phyloP scores from a whole-genome alignment of 2,329 filamentous ascomycete species.

The Paracoccidioides brasiliensis region DNA sequence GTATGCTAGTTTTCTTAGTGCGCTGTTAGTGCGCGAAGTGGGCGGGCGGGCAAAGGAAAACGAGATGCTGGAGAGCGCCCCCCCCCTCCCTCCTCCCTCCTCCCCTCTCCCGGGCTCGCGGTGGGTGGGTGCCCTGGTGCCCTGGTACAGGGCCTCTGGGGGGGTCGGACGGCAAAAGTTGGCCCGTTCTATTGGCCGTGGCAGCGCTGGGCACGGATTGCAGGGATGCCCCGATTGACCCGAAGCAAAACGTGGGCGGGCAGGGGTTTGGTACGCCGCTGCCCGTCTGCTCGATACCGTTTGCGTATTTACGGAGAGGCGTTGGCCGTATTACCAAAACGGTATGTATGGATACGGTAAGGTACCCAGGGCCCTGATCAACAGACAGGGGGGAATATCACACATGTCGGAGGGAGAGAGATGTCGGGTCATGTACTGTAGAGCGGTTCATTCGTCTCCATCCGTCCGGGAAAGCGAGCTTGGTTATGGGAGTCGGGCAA shows the following conservation, averaged over 20 bases:
- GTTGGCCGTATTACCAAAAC: conserved; percentile 1
- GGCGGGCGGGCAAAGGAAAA: not conserved
- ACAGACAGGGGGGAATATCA: not conserved
- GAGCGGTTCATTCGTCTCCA: too few relatives aligned
- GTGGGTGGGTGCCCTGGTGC: not conserved
- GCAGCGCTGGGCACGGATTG: conserved; percentile 3
- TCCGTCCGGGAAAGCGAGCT: too few relatives aligned
- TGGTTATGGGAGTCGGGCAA: too few relatives aligned
- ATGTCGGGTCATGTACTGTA: too few relatives aligned
- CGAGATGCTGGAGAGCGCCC: not conserved
- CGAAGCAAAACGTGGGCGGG: conserved; percentile 7
- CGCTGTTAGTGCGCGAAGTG: not conserved
- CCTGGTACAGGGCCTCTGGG: conserved; percentile 9
- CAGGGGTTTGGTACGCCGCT: conserved; percentile 1
- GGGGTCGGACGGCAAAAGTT: conserved; percentile 10
- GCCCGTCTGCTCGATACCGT: not conserved
- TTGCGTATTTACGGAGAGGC: not conserved
- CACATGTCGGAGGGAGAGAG: not conserved
- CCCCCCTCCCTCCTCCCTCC: too few relatives aligned
- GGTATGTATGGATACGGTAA: not conserved
- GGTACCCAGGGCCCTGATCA: not conserved
- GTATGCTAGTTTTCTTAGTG: not conserved
- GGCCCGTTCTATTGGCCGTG: not conserved
- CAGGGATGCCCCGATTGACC: conserved; percentile 4
- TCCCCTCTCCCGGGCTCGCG: too few relatives aligned